phyloP scores from a whole-genome alignment of 2,329 filamentous ascomycete genomes.

The Calonectria pauciramosa region DNA sequence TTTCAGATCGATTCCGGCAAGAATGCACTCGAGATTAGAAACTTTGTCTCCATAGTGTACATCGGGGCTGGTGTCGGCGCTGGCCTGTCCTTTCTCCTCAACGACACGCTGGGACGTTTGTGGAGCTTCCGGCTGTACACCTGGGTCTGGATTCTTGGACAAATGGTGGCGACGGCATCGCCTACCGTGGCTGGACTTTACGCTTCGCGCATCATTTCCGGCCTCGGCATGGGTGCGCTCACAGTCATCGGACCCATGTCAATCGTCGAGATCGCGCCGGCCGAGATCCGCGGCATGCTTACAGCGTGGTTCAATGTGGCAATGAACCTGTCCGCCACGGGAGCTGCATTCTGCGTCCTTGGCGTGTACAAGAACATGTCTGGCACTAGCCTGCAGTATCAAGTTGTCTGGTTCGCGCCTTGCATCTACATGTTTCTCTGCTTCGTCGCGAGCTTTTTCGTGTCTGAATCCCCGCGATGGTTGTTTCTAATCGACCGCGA shows the following conservation, averaged over 20 bases:
- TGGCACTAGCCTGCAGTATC: constrained; percentile 41
- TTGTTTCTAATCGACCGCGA: constrained; percentile 48
- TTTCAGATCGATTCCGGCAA: constrained; percentile 47
- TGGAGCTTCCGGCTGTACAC: constrained; percentile 56
- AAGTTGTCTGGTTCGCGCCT: constrained; percentile 44
- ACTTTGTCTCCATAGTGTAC: constrained; percentile 54
- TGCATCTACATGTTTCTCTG: constrained; percentile 43
- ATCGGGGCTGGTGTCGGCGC: constrained; percentile 34
- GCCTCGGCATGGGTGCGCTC: constrained; percentile 54
- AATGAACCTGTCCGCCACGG: constrained; percentile 48
- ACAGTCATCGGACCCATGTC: constrained; percentile 54
- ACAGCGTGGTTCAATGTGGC: constrained; percentile 53
- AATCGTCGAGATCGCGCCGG: constrained; percentile 56
- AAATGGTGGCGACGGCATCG: constrained; percentile 48
- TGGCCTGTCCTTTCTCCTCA: constrained; percentile 53
- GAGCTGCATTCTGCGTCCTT: constrained; percentile 48
- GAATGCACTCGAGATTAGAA: constrained; percentile 45
- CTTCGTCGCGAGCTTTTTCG: constrained; percentile 49
- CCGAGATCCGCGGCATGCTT: constrained; percentile 55
- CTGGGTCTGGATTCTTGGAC: constrained; percentile 50
- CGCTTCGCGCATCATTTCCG: constrained; percentile 52
- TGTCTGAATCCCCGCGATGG: constrained; percentile 54
- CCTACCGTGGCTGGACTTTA: constrained; percentile 48
- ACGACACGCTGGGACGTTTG: constrained; percentile 53
- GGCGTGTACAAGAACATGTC: constrained; percentile 43